Conservation (phyloP, 1,284 basidiomycete genomes). For the Microbotryum violaceum region DNA sequence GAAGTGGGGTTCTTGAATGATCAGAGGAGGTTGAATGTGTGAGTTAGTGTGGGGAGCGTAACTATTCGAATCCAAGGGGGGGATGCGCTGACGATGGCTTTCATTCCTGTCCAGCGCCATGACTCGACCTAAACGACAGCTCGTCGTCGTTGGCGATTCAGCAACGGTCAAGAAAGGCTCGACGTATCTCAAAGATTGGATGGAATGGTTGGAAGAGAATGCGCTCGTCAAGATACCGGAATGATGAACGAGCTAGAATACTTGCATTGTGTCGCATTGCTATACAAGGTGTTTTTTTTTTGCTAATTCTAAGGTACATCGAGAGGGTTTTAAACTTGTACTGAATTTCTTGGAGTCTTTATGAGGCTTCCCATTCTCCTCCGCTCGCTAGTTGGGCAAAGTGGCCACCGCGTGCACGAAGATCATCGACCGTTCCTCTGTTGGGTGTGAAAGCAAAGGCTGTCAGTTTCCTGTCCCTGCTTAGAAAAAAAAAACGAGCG, state of each 20-base stretch:
- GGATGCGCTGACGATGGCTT: neutral
- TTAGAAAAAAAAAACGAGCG: neutral
- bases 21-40: constrained; percentile 77
- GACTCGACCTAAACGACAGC: constrained; percentile 83
- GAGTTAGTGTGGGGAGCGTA: constrained; percentile 23
- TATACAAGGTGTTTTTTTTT: too few relatives aligned
- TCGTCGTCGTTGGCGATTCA: constrained; percentile 84
- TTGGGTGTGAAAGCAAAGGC: too few relatives aligned
- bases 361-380: constrained; percentile 63
- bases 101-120: constrained; percentile 60
- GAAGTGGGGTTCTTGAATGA: constrained; percentile 90
- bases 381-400: constrained; percentile 76
- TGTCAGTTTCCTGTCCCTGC: too few relatives aligned
- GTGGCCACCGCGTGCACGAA: constrained; percentile 47
- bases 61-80: neutral
- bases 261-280: too few relatives aligned
- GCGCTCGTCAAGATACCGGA: constrained; percentile 43
- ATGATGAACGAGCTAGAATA: neutral
- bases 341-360: neutral
- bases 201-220: constrained; percentile 77
- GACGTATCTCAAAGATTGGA: constrained; percentile 75
- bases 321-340: too few relatives aligned
- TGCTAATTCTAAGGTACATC: too few relatives aligned
- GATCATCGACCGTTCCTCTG: constrained; percentile 39
- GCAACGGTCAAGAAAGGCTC: constrained; percentile 77